Evolutionary conservation across 2,329 filamentous ascomycete genomes (phyloP).

Genomic region (Alternaria alternata): DNA sequence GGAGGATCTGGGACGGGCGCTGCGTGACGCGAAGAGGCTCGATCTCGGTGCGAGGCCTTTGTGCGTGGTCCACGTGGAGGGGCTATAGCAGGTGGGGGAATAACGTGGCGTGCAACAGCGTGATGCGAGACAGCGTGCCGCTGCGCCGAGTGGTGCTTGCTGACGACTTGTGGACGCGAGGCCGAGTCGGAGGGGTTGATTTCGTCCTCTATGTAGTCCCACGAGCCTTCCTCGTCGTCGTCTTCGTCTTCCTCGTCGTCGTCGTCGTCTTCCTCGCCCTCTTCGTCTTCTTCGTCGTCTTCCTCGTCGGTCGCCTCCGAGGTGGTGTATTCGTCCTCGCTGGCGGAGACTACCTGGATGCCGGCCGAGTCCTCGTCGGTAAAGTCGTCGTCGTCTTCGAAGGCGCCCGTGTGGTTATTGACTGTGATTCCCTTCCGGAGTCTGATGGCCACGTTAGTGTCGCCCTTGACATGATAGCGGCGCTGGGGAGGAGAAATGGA

Average conservation of each 20-base stretch:
- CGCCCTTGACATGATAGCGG: slow-evolving; percentile 34
- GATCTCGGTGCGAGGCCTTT: slow-evolving; percentile 45
- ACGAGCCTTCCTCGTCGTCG: slow-evolving; percentile 37
- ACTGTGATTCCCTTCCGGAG: slow-evolving; percentile 51
- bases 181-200: slow-evolving; percentile 61
- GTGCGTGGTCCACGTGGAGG: slow-evolving; percentile 50
- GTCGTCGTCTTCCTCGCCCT: slow-evolving; percentile 36
- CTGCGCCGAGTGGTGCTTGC: slow-evolving; percentile 27
- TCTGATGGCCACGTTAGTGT: slow-evolving; percentile 50
- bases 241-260: slow-evolving; percentile 37
- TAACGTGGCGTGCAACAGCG: slow-evolving; percentile 40
- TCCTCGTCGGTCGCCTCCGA: slow-evolving; percentile 34
- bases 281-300: slow-evolving; percentile 37
- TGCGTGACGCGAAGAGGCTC: slow-evolving; percentile 51
- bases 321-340: slow-evolving; percentile 43
- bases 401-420: slow-evolving; percentile 48
- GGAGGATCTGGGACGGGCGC: slow-evolving; percentile 42
- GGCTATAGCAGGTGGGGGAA: slow-evolving; percentile 39
- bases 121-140: slow-evolving; percentile 32
- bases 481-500: slow-evolving; percentile 38
- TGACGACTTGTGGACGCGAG: slow-evolving; percentile 48
- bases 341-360: slow-evolving; percentile 42
- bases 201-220: slow-evolving; percentile 49
- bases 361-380: slow-evolving; percentile 45
- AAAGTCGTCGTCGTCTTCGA: slow-evolving; percentile 39